These are phyloP conservation scores for Erodium trifolium DNA, from an alignment of 441 rosid species.

Conservation along the genomic window DNA sequence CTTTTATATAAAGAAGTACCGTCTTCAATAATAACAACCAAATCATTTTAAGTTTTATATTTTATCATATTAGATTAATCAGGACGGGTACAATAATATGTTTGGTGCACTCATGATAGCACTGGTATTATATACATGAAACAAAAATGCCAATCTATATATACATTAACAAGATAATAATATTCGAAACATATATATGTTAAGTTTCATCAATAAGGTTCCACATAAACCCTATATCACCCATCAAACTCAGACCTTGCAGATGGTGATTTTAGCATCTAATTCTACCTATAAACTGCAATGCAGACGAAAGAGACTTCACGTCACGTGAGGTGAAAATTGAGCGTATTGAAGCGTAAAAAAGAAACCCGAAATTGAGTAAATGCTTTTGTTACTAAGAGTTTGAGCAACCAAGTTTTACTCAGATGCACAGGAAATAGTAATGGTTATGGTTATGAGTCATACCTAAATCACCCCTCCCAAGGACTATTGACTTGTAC, in stretches of 20 bases:
- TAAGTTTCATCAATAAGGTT: neutral
- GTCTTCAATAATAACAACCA: no score
- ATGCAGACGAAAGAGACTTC: conserved; percentile 6
- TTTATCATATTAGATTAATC: no score
- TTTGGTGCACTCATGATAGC: no score
- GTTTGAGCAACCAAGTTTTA: neutral
- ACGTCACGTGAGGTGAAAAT: neutral
- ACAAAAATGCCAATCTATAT: neutral
- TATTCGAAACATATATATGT: neutral
- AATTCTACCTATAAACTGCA: neutral
- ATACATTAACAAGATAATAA: neutral
- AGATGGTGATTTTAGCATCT: neutral
- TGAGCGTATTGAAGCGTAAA: no score
- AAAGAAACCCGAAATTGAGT: no score
- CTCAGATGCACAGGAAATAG: neutral
- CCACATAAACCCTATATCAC: neutral
- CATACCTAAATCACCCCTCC: neutral
- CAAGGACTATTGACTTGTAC: neutral
- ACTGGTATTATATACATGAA: no score
- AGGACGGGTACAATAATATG: no score
- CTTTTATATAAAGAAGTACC: no score
- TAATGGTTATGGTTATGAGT: neutral
- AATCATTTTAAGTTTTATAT: no score
- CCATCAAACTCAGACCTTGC: no score
- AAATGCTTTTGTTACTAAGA: neutral